Evolutionary conservation across 75 land plant species (phyloP).

Genomic region (Cunninghamia lanceolata): DNA sequence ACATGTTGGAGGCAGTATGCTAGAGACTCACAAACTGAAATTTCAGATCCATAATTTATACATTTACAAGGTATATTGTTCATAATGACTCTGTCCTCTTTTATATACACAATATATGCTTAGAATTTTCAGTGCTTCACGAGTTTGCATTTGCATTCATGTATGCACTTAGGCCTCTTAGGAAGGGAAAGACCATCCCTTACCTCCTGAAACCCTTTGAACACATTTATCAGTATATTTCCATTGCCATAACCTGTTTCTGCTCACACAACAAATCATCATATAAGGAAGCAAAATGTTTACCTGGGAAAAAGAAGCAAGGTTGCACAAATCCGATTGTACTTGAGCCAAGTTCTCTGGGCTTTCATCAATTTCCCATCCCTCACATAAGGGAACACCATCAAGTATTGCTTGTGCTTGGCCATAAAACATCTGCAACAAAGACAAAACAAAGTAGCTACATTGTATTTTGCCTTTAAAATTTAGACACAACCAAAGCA

Average conservation of each 20-base stretch:
- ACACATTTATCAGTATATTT: neutral
- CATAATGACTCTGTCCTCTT: neutral
- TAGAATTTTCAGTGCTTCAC: neutral
- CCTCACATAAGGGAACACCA: slow-evolving; percentile 8
- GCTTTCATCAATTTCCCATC: slow-evolving; percentile 19
- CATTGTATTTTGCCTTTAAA: neutral
- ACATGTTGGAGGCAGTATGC: too few relatives aligned
- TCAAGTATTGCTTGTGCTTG: slow-evolving; percentile 23
- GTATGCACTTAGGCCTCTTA: neutral
- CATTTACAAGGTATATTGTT: neutral
- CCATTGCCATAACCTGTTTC: neutral
- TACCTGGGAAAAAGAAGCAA: slow-evolving; percentile 20
- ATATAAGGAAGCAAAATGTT: neutral
- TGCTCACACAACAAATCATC: neutral
- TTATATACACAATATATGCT: neutral
- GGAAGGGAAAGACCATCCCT: neutral
- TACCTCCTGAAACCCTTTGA: neutral
- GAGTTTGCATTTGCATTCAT: too few relatives aligned
- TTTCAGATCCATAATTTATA: neutral
- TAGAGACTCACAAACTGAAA: neutral
- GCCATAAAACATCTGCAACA: slow-evolving; percentile 18
- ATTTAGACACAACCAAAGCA: neutral
- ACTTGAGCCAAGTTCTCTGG: slow-evolving; percentile 11
- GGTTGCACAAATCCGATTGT: neutral
- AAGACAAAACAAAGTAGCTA: neutral